Conservation (phyloP, 2,329 filamentous ascomycete species). For the Arthrobotrys iridis region DNA sequence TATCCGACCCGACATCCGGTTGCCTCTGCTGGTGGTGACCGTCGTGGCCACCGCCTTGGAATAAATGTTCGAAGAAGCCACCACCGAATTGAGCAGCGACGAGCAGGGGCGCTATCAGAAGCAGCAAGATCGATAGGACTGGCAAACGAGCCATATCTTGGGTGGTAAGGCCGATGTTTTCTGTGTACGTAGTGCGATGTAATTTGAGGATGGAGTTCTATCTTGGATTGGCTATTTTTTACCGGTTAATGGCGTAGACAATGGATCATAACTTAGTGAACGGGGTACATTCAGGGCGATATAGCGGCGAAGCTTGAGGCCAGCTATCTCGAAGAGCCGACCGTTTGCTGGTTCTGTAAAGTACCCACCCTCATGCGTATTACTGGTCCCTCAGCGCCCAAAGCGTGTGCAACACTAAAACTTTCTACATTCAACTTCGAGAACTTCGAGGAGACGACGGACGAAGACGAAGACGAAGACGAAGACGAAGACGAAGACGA, state of each 20-base stretch:
- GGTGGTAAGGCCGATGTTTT: not conserved
- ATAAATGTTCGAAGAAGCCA: conserved; percentile 96
- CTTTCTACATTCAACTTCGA: conserved; percentile 9
- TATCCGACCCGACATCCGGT: conserved; percentile 86
- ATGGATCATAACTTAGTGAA: not conserved
- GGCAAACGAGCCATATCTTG: conserved; percentile 14
- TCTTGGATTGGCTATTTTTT: not conserved
- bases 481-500: not conserved
- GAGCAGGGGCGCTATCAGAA: conserved; percentile 70
- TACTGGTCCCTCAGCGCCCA: not conserved
- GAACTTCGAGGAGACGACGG: not conserved
- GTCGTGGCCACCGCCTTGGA: conserved; percentile 68
- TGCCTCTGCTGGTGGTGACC: conserved; percentile 69
- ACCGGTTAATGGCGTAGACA: not conserved
- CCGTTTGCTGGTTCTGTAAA: not conserved
- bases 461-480: not conserved
- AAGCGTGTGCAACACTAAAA: conserved; percentile 21
- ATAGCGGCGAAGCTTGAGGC: conserved; percentile 26
- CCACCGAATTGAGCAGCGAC: conserved; percentile 78
- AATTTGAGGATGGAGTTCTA: not conserved
- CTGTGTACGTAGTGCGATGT: not conserved
- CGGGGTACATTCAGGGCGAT: no score
- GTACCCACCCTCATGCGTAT: conserved; percentile 1
- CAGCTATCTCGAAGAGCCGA: conserved; percentile 27
- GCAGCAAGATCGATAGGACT: conserved; percentile 56